phyloP scores from a whole-genome alignment of 2,329 filamentous ascomycete species.

The Diaporthe nobilis region DNA sequence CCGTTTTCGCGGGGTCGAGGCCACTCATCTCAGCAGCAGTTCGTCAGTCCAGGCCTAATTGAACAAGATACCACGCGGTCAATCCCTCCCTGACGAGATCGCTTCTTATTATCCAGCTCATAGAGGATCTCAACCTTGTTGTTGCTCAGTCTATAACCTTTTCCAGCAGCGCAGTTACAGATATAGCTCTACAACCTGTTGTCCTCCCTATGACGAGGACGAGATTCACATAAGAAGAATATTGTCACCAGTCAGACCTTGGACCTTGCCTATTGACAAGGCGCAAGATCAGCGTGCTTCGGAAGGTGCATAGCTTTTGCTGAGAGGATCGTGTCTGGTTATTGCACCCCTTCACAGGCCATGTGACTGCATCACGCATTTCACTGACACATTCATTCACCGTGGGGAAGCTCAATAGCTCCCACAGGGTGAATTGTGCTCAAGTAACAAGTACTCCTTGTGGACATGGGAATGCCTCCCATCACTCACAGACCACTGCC shows the following conservation, averaged over 20 bases:
- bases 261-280: background rate
- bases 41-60: too few relatives aligned
- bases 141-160: background rate
- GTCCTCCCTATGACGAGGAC: background rate
- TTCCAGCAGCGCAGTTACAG: background rate
- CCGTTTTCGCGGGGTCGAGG: background rate
- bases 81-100: background rate
- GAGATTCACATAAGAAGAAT: background rate
- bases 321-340: background rate
- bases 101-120: background rate
- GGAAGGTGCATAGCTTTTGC: background rate
- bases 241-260: background rate
- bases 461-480: background rate
- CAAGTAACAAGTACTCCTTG: background rate
- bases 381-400: background rate
- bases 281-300: background rate
- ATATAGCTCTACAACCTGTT: background rate
- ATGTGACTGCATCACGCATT: background rate
- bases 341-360: background rate
- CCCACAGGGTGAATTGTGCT: background rate
- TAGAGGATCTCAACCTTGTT: background rate
- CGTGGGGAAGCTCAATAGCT: background rate
- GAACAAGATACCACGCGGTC: background rate
- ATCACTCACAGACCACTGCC: background rate
- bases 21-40: background rate